Conservation (phyloP, 176 grass and related monocot genomes). For the Bromus sterilis region DNA sequence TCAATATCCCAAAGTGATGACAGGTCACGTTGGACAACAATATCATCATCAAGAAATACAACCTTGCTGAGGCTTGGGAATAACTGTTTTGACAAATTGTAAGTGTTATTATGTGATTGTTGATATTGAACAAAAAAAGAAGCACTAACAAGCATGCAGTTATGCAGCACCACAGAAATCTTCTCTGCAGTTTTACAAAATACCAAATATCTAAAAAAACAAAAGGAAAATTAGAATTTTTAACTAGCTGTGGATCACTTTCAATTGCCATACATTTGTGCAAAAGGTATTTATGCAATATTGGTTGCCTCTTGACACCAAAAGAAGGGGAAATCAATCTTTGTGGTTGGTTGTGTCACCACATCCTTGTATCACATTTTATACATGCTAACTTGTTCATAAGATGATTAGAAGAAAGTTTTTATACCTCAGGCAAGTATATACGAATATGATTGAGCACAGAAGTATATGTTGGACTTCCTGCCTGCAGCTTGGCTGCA, state of each 20-base stretch:
- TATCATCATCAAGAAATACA: conserved; percentile 91
- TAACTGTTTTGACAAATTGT: conserved; percentile 48
- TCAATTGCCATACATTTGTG: background rate
- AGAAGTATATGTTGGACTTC: conserved; percentile 86
- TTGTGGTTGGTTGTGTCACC: background rate
- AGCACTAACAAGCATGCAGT: background rate
- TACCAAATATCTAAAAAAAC: background rate
- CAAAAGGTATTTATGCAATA: background rate
- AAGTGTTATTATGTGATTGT: conserved; percentile 11
- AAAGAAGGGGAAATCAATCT: background rate
- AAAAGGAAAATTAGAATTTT: background rate
- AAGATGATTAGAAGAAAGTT: conserved; percentile 18
- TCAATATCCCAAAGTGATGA: conserved; percentile 75
- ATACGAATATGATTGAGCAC: conserved; percentile 93
- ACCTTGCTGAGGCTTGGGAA: conserved; percentile 94
- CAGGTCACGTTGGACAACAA: conserved; percentile 80
- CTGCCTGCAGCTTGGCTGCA: conserved; percentile 84
- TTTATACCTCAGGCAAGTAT: conserved; percentile 93
- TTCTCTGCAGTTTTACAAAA: background rate
- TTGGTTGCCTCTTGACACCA: background rate
- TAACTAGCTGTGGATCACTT: background rate
- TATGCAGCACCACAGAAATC: background rate
- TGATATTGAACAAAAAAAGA: conserved; percentile 24
- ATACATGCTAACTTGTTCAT: conserved; percentile 10
- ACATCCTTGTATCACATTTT: background rate